Base-by-base conservation (phyloP, 768 basidiomycete species). In the Collybia sp. region DNA sequence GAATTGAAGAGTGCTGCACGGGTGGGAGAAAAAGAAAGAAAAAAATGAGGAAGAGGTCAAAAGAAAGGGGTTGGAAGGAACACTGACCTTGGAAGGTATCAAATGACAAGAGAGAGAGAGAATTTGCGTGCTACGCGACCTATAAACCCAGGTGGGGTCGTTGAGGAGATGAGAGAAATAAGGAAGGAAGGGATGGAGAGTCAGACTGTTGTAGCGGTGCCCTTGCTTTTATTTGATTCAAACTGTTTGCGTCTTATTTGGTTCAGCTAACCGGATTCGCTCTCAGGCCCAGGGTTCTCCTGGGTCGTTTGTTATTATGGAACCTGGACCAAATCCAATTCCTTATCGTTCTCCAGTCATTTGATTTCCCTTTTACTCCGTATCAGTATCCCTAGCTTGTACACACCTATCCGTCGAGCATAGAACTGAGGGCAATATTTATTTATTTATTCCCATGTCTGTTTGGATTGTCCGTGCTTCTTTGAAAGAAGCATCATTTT, bases 41-140 rank as follows among this genome's bases (percentile, higher is more conserved):
- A 46, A 54, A 54, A 54, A 41, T 45, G 43, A 51, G 42, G 48
- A 44, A 45, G 40, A 51, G 50, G 32, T 38, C 10, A 32, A 37
- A 45, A 56, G 43, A 39, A 49, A 46, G 36, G 33, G 45, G 34
- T 45, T 44, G 32, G 56, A 50, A 44, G 20, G 45, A 46, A 52
- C 36, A 70, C 71, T 53, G 55, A 76, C 73, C 68, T 64, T 70
- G 68, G 73, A 68, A 61, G 69, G 66, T 66, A 76, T 75, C 72
- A 74, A 70, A 64, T 53, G 69, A 73, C 69, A 80, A 71, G 74
- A 78, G 76, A 77, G 75, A 71, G 68, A 75, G 71, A 70, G 65
- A 69, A 71, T 69, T 65, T 69, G 72, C 70, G 73, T 76, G 72
- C 72, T 72, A 75, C 73, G 77, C 76, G 70, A 67, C 67, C 68